Percentiles rank a stretch among this genome's conserved stretches.
Evolutionary conservation across 2,329 filamentous ascomycete genomes (phyloP).

Genomic region (Stagonosporopsis rhizophila): DNA sequence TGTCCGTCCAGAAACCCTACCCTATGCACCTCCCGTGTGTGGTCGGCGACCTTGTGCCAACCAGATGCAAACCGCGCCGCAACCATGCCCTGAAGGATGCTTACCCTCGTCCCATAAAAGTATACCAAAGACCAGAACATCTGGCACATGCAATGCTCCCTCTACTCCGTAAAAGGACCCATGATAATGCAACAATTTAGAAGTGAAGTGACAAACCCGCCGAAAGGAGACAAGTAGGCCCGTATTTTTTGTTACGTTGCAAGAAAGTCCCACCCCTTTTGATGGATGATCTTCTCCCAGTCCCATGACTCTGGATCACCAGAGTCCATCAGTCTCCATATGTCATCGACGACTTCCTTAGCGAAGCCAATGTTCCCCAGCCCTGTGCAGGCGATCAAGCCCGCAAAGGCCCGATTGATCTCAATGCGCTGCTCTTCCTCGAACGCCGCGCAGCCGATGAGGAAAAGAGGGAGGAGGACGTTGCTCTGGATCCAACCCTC

Average conservation of each 20-base stretch:
- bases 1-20: slow-evolving; percentile 13
- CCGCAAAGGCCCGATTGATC: slow-evolving; percentile 61
- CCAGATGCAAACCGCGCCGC: slow-evolving; percentile 27
- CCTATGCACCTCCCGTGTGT: slow-evolving; percentile 22
- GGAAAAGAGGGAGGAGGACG: slow-evolving; percentile 66
- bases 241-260: slow-evolving; percentile 59
- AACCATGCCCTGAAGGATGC: slow-evolving; percentile 12
- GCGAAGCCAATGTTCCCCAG: slow-evolving; percentile 66
- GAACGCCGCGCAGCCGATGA: slow-evolving; percentile 68
- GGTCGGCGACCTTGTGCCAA: slow-evolving; percentile 20
- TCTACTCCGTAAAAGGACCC: slow-evolving; percentile 9
- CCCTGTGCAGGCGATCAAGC: slow-evolving; percentile 62
- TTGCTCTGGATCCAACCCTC: slow-evolving; percentile 65
- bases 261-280: slow-evolving; percentile 67
- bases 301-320: slow-evolving; percentile 66
- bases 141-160: slow-evolving; percentile 8
- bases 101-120: slow-evolving; percentile 14
- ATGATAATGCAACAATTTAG: slow-evolving; percentile 18
- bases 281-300: slow-evolving; percentile 67
- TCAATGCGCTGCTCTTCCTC: slow-evolving; percentile 61
- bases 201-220: slow-evolving; percentile 11
- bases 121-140: slow-evolving; percentile 1
- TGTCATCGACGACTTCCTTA: slow-evolving; percentile 61
- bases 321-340: slow-evolving; percentile 68
- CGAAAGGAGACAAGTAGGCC: slow-evolving; percentile 3